phyloP scores from a whole-genome alignment of 176 grass and related monocot species.

The Phoenix roebelenii region DNA sequence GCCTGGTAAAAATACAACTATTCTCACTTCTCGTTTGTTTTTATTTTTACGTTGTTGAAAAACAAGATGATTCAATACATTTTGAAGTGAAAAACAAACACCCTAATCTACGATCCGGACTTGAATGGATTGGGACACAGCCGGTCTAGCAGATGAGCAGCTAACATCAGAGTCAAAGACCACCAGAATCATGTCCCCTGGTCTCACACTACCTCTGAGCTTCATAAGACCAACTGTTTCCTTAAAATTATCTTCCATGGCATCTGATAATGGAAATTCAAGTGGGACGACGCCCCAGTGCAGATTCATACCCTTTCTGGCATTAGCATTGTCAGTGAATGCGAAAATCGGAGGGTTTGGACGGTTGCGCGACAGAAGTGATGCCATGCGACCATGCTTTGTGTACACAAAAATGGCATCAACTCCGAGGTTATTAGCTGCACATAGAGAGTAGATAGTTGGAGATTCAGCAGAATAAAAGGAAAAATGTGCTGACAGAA shows the following conservation, averaged over 20 bases:
- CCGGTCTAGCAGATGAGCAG: conserved; percentile 22
- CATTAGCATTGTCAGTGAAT: conserved; percentile 39
- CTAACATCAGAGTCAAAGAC: conserved; percentile 50
- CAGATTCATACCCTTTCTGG: conserved; percentile 61
- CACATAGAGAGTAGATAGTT: neutral
- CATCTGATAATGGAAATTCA: conserved; percentile 27
- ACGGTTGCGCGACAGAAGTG: conserved; percentile 36
- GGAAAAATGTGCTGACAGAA: neutral
- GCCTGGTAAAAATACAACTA: no score
- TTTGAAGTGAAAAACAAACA: neutral
- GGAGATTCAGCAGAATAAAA: conserved; percentile 1
- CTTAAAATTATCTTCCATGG: conserved; percentile 48
- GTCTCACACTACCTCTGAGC: conserved; percentile 35
- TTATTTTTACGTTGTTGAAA: no score
- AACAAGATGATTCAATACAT: no score
- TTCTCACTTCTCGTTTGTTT: no score
- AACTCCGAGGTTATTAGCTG: conserved; percentile 60
- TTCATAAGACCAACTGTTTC: conserved; percentile 36
- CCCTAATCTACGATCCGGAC: conserved; percentile 37
- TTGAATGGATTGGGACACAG: conserved; percentile 48
- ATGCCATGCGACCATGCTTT: conserved; percentile 59
- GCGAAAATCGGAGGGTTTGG: conserved; percentile 59
- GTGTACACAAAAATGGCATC: conserved; percentile 74
- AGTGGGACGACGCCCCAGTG: conserved; percentile 57
- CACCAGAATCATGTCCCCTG: conserved; percentile 43